Base-by-base conservation (phyloP, 2,329 filamentous ascomycete genomes). In the Domatiomyces catenatus region DNA sequence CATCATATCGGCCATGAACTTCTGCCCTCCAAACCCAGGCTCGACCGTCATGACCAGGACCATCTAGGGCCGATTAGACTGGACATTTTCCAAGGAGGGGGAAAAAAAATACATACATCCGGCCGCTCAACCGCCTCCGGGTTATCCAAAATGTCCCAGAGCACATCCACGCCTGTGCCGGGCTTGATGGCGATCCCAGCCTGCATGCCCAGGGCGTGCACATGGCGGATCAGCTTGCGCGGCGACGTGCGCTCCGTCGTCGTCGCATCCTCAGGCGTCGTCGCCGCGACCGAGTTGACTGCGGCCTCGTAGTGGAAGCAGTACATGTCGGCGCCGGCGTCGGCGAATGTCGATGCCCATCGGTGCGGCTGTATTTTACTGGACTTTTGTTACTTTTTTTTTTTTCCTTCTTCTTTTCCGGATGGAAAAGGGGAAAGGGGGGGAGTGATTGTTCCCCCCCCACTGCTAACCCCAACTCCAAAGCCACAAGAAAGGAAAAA, bases 271-370 rank as follows among this genome's bases (percentile, higher is more conserved):
- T 84, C 80, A 46, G 90, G 89, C 50, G 76, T 80, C 63, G 89
- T 86, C 61, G 89, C 88, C 36, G 85, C 87, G 44, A 84, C 86
- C 48, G 86, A 94, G 59, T 72, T 69, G 47, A 92, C 77, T 56
- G 92, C 92, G 22, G 92, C 92, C 71, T 98, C 92, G 70, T 96
- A 96, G 75, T 98, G 92, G 75, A 98, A 98, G 75, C 92, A 96
- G 75, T 98, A 98, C n/a, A 98, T 76, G 68, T 98, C 88, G 69
- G 89, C 95, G 49, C 92, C 92, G 53, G 88, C 92, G 49, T 84
- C 81, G 67, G 92, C 81, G 74, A 98, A 96, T 55, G 94, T 86
- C 64, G 85, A 86, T 61, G 95, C 89, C 92, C 92, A 98, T 75
- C 88, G 89, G 75, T 96, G 93, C 59, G 92, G 92, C 89, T n/a